phyloP scores from a whole-genome alignment of 2,329 filamentous ascomycete species.

The Biscogniauxia sp. region DNA sequence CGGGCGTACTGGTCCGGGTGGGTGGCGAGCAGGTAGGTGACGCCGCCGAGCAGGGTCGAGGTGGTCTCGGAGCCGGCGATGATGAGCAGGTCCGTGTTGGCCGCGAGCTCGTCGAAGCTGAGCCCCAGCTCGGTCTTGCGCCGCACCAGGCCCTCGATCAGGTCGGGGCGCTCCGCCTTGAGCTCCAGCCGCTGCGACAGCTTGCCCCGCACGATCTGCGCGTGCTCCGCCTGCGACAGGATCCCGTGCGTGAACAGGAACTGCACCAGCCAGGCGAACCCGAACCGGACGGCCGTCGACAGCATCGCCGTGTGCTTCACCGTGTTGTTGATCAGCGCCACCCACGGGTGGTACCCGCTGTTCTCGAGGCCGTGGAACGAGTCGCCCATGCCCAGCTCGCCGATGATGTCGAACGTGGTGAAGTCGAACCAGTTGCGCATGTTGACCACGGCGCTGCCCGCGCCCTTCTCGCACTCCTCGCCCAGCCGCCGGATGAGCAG shows the following conservation, averaged over 20 bases:
- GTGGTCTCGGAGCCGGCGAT: conserved; percentile 52
- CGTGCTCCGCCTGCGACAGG: conserved; percentile 16
- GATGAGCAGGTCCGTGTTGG: conserved; percentile 34
- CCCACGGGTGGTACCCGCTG: conserved; percentile 36
- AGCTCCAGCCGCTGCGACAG: conserved; percentile 28
- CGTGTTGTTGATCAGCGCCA: conserved; percentile 29
- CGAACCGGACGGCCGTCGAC: conserved; percentile 14
- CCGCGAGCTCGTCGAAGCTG: conserved; percentile 18
- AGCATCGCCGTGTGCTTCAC: conserved; percentile 22
- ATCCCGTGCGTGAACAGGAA: conserved; percentile 6
- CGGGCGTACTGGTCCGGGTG: conserved; percentile 34
- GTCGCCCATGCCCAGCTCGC: conserved; percentile 46
- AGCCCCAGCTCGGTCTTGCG: conserved; percentile 28
- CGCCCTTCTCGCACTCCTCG: conserved; percentile 22
- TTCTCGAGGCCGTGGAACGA: conserved; percentile 38
- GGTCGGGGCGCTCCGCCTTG: conserved; percentile 30
- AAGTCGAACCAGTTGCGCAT: conserved; percentile 41
- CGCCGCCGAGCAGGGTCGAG: conserved; percentile 42
- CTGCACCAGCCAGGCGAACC: conserved; percentile 16
- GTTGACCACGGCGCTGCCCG: conserved; percentile 16
- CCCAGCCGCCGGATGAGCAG: conserved; percentile 32
- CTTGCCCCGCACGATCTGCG: conserved; percentile 25
- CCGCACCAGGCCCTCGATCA: conserved; percentile 32
- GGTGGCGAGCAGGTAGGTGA: conserved; percentile 39
- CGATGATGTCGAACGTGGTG: conserved; percentile 43